Evolutionary conservation across 192 early-diverging fungal species (phyloP).

Genomic region (Coemansia biformis): DNA sequence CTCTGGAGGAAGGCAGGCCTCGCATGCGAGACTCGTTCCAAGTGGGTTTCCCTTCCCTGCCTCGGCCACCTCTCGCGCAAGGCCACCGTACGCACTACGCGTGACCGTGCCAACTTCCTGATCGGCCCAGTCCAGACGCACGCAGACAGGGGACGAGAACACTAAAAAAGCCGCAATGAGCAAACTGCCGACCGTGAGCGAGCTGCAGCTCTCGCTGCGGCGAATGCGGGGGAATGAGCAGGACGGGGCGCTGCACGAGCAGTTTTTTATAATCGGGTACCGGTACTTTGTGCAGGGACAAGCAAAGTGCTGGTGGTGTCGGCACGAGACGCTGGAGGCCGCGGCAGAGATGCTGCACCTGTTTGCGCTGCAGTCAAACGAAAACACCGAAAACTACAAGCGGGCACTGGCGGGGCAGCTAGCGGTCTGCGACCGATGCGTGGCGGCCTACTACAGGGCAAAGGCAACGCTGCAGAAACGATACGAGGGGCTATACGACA

Average conservation of each 20-base stretch:
- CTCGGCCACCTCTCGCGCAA: too few relatives aligned
- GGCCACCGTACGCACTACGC: too few relatives aligned
- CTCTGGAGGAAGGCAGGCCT: too few relatives aligned
- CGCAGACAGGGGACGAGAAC: too few relatives aligned
- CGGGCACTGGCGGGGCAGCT: slow-evolving; percentile 25
- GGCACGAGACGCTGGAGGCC: slow-evolving; percentile 9
- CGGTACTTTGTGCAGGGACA: slow-evolving; percentile 35
- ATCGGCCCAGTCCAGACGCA: too few relatives aligned
- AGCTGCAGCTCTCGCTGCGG: slow-evolving; percentile 13
- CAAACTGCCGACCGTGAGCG: slow-evolving; percentile 2
- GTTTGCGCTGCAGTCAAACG: slow-evolving; percentile 24
- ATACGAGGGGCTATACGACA: slow-evolving; percentile 21
- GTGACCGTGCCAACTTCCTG: too few relatives aligned
- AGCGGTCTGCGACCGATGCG: slow-evolving; percentile 31
- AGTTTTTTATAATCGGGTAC: slow-evolving; percentile 24
- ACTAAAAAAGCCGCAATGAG: not conserved
- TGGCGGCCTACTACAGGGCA: slow-evolving; percentile 28
- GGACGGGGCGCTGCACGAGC: not conserved
- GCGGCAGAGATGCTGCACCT: slow-evolving; percentile 45
- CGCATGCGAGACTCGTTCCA: too few relatives aligned
- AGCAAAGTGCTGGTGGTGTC: slow-evolving; percentile 51
- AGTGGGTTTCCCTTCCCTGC: too few relatives aligned
- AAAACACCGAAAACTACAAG: slow-evolving; percentile 13
- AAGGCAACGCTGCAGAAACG: slow-evolving; percentile 20
- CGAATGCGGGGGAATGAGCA: slow-evolving; percentile 7